Evolutionary conservation across 495 filamentous ascomycete genomes (phyloP).

Genomic region (Xylaria castorea): DNA sequence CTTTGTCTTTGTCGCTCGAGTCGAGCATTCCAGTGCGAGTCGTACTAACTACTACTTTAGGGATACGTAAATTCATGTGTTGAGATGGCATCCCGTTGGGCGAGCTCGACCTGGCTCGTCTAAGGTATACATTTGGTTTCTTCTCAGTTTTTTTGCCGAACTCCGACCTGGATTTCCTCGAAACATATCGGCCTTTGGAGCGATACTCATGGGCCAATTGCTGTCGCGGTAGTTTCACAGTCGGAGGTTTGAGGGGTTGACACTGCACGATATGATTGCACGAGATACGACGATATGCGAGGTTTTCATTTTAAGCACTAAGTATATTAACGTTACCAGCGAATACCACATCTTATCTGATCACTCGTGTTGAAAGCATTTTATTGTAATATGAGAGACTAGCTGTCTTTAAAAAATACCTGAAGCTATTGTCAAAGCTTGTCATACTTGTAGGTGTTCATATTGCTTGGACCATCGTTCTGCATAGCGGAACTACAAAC

Average conservation of each 20-base stretch:
- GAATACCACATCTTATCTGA: background rate
- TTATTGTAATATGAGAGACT: background rate
- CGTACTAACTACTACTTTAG: conserved; percentile 6
- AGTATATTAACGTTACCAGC: background rate
- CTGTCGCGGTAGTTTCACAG: background rate
- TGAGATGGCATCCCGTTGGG: background rate
- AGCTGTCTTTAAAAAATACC: background rate
- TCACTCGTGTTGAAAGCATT: background rate
- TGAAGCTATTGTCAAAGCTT: no score
- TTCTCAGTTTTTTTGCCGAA: background rate
- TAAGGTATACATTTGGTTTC: background rate
- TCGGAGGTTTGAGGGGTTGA: background rate
- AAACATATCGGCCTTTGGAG: background rate
- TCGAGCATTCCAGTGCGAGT: background rate
- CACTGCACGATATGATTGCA: background rate
- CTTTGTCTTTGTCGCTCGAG: background rate
- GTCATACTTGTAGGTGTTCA: no score
- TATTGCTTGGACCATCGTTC: no score
- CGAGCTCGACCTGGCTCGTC: background rate
- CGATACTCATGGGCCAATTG: background rate
- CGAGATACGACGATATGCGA: background rate
- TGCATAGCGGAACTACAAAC: no score
- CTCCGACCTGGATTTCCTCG: background rate
- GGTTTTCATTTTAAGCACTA: background rate
- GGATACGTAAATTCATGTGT: conserved; percentile 15